Percentiles rank a stretch among this genome's conserved stretches.
Evolutionary conservation across 179 eudicot genomes (phyloP).

Genomic region (Pouteria campechiana): DNA sequence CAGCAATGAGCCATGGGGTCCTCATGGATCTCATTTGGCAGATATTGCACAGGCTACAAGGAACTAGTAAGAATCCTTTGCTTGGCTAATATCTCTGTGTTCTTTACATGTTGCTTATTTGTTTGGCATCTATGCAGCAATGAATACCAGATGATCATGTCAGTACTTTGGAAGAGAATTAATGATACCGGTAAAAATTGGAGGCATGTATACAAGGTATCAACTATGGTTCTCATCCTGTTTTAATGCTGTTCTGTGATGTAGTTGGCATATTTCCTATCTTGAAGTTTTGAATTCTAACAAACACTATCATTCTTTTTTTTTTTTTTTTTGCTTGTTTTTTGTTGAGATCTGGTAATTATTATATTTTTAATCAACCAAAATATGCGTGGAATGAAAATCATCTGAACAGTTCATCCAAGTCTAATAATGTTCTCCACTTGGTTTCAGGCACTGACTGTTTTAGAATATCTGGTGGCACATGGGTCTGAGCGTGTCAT

Average conservation of each 20-base stretch:
- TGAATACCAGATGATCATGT: conserved; percentile 90
- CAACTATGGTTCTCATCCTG: no score
- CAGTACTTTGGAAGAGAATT: conserved; percentile 84
- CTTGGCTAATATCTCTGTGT: no score
- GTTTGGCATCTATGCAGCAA: conserved; percentile 37
- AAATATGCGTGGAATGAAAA: no score
- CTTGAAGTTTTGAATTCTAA: no score
- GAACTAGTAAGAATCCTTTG: conserved; percentile 57
- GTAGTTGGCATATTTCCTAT: not conserved
- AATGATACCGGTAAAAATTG: conserved; percentile 96
- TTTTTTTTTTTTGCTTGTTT: no score
- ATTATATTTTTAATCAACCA: no score
- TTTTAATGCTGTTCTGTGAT: not conserved
- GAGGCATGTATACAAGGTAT: conserved; percentile 97
- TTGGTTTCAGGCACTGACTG: conserved; percentile 68
- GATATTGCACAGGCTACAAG: conserved; percentile 86
- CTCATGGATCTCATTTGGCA: conserved; percentile 94
- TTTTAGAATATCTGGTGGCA: conserved; percentile 89
- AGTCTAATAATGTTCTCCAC: not conserved
- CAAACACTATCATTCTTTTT: no score
- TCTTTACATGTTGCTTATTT: conserved; percentile 1
- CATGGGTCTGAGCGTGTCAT: conserved; percentile 93
- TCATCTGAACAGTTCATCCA: not conserved
- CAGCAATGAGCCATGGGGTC: conserved; percentile 99
- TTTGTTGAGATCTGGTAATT: no score